Percentiles rank a stretch among this genome's conserved stretches.
Evolutionary conservation across 2,329 filamentous ascomycete species (phyloP).

Genomic region (Xylaria sp.): DNA sequence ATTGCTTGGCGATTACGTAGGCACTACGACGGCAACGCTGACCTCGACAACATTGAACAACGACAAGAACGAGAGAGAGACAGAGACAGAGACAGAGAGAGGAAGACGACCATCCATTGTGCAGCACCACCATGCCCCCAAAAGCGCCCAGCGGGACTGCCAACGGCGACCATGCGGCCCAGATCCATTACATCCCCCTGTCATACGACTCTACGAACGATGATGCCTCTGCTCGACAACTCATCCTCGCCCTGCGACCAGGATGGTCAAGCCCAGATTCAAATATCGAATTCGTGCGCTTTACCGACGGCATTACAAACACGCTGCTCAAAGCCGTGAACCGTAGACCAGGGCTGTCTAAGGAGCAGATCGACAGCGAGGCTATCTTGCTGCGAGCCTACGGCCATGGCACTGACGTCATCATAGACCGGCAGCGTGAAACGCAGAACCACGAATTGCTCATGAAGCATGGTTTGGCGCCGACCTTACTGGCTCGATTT

Average conservation of each 20-base stretch:
- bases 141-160: constrained; percentile 35
- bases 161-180: constrained; percentile 49
- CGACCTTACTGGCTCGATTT: constrained; percentile 88
- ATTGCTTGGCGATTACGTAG: constrained; percentile 1
- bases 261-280: constrained; percentile 82
- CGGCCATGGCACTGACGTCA: constrained; percentile 89
- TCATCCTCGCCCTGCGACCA: constrained; percentile 82
- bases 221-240: constrained; percentile 78
- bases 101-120: constrained; percentile 5
- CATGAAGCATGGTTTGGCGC: constrained; percentile 83
- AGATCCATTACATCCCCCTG: constrained; percentile 74
- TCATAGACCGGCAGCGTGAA: constrained; percentile 94
- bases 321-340: constrained; percentile 85
- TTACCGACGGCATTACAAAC: constrained; percentile 98
- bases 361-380: constrained; percentile 72
- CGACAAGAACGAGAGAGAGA: constrained; percentile 5
- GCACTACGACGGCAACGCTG: neutral
- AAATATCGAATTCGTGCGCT: constrained; percentile 84
- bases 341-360: constrained; percentile 67
- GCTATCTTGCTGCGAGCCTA: constrained; percentile 92
- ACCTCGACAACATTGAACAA: neutral
- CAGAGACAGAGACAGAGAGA: no score
- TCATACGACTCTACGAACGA: constrained; percentile 82
- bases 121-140: constrained; percentile 42
- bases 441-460: constrained; percentile 85